Evolutionary conservation across 768 basidiomycete species (phyloP).

Genomic region (Roridomyces roridus): DNA sequence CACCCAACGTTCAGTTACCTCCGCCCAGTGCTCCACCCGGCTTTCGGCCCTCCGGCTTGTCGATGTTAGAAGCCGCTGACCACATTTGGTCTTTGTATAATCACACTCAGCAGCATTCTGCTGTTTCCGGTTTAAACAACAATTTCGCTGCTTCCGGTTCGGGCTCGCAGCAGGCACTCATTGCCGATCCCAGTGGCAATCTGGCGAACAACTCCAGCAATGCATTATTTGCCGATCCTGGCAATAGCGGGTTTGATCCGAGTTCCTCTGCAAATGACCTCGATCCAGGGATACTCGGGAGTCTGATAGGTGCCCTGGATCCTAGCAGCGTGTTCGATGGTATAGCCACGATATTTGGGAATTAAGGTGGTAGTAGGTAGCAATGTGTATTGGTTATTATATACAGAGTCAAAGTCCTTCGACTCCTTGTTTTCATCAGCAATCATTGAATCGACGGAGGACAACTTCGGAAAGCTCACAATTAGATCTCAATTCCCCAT

Average conservation of each 20-base stretch:
- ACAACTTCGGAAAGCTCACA: too few relatives aligned
- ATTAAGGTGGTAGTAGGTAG: too few relatives aligned
- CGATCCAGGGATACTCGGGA: conserved; percentile 9
- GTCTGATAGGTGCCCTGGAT: background rate
- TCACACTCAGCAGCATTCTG: conserved; percentile 5
- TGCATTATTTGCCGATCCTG: conserved; percentile 14
- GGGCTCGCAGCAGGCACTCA: too few relatives aligned
- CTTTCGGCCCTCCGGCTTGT: background rate
- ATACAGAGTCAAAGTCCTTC: too few relatives aligned
- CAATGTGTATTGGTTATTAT: too few relatives aligned
- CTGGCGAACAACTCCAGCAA: too few relatives aligned
- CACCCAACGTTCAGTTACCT: too few relatives aligned
- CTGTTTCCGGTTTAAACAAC: too few relatives aligned
- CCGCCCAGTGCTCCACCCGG: too few relatives aligned
- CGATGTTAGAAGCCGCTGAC: conserved; percentile 11
- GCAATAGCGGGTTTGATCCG: conserved; percentile 10
- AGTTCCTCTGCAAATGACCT: conserved; percentile 2
- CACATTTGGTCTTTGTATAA: conserved; percentile 19
- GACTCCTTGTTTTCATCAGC: too few relatives aligned
- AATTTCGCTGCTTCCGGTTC: conserved; percentile 1
- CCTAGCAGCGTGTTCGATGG: background rate
- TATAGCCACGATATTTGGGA: background rate
- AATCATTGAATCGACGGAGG: too few relatives aligned
- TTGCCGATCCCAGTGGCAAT: too few relatives aligned
- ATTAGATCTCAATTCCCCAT: background rate